A percentile compares a stretch with the other conserved stretches of the same genome.
These are phyloP conservation scores for Beauveria sp. DNA, from an alignment of 2,329 filamentous ascomycete genomes.

Conservation along the genomic window DNA sequence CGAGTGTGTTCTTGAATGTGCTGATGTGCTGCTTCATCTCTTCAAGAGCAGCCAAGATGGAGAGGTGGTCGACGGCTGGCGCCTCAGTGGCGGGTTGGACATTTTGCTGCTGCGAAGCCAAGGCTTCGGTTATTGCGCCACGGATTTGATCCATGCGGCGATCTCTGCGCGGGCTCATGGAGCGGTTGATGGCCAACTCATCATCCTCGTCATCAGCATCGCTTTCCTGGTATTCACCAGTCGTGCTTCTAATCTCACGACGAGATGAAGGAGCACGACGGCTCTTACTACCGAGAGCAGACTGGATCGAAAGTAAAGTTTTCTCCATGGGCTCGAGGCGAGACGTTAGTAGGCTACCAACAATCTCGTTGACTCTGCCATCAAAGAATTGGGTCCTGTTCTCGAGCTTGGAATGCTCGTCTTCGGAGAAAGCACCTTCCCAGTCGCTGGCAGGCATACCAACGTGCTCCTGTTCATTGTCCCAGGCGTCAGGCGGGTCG, in stretches of 20 bases:
- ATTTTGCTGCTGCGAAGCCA: slow-evolving; percentile 48
- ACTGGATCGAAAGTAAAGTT: slow-evolving; percentile 67
- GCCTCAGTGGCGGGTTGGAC: slow-evolving; percentile 22
- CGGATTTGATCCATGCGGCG: slow-evolving; percentile 78
- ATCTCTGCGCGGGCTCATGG: slow-evolving; percentile 70
- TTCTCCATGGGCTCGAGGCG: slow-evolving; percentile 76
- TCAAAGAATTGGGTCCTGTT: slow-evolving; percentile 84
- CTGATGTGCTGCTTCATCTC: slow-evolving; percentile 48
- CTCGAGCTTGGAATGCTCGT: slow-evolving; percentile 76
- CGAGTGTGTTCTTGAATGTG: slow-evolving; percentile 12
- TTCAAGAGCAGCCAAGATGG: slow-evolving; percentile 59
- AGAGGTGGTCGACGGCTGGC: slow-evolving; percentile 23
- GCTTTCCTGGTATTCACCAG: slow-evolving; percentile 66
- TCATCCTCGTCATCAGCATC: slow-evolving; percentile 95
- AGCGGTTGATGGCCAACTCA: slow-evolving; percentile 55
- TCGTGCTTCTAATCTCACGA: slow-evolving; percentile 56
- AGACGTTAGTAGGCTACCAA: slow-evolving; percentile 68
- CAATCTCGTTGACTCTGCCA: slow-evolving; percentile 76
- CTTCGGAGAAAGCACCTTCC: slow-evolving; percentile 77
- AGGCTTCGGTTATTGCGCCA: slow-evolving; percentile 62
- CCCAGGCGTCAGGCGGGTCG: slow-evolving; percentile 41
- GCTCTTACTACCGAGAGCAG: slow-evolving; percentile 53
- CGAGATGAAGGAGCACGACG: slow-evolving; percentile 47
- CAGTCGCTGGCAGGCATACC: slow-evolving; percentile 77
- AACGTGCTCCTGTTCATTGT: slow-evolving; percentile 28